Base-by-base conservation (phyloP, 805 yeast genomes). In the Lipomyces kockii region DNA sequence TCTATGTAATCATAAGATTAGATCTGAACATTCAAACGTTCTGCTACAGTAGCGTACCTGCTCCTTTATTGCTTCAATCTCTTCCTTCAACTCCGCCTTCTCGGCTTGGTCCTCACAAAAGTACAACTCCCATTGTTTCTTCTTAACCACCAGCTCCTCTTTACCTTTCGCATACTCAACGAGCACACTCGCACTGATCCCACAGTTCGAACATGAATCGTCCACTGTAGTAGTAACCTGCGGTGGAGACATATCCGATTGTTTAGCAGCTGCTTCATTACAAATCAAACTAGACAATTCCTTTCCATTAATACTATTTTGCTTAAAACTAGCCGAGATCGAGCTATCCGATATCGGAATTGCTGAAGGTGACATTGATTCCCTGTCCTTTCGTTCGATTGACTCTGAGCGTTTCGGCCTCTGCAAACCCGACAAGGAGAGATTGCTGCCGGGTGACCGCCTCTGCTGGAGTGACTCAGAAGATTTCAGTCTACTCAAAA, bases 41-140 rank as follows among this genome's bases (percentile, higher is more conserved):
- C 8, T 43, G 20, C 49, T 1, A n/a, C 32, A 6, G 14, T 37
- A 20, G 32, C 66, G 34, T 29, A 60, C 66, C 12, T 54, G 46
- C 9, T 37, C 49, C 46, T 39, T 62, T 32, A 61, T 32, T 32
- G 12, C 32, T 9, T 37, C 58, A 20, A 62, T 55, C 27, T 63
- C 59, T 22, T 63, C 61, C 49, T 34, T 25, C 25, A 64, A 37
- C 22, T 25, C 17, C 2, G 12, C 25, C 34, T 68, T 68, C 39
- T 53, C 64, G 12, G 29, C 56, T 20, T 66, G 58, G 51, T 68
- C 71, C 22, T 62, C 62, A 11, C 58, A 27, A 49, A 66, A 68
- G 34, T 68, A 68, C 35, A 17, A 32, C 29, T 68, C 70, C 70
- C 69, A 66, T 35, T 62, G 63, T 43, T 55, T 60, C 53, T 68